These are phyloP conservation scores for Lactarius deliciosus DNA, from an alignment of 768 basidiomycete genomes.

Conservation along the genomic window DNA sequence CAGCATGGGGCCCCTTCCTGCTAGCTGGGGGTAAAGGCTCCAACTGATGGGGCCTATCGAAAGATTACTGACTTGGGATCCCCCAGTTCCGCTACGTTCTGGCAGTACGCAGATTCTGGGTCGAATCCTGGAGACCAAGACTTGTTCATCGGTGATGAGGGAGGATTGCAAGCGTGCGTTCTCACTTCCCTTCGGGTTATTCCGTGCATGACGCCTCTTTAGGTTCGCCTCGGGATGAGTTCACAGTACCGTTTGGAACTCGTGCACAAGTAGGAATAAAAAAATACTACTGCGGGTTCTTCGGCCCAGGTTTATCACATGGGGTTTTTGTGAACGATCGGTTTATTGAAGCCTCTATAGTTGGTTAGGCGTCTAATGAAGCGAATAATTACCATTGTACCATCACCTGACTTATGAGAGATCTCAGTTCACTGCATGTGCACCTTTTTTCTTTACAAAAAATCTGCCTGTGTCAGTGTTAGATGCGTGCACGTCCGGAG, in stretches of 20 bases:
- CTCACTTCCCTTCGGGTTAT: neutral
- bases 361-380: neutral
- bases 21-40: constrained; percentile 51
- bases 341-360: neutral
- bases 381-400: neutral
- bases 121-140: constrained; percentile 60
- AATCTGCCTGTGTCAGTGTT: neutral
- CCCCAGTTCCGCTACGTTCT: constrained; percentile 51
- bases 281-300: too few species aligned
- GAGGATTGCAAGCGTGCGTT: constrained; percentile 42
- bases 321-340: neutral
- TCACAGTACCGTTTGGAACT: neutral
- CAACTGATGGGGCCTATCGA: neutral
- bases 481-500: neutral
- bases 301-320: neutral
- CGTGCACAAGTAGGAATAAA: neutral
- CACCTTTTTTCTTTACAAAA: neutral
- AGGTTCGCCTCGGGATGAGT: neutral
- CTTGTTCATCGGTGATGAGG: constrained; percentile 52
- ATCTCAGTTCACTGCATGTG: neutral
- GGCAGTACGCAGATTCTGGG: constrained; percentile 61
- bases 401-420: neutral
- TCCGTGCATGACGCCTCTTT: neutral
- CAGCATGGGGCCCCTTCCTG: constrained; percentile 53
- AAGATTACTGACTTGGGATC: neutral